phyloP scores from a whole-genome alignment of 2,329 filamentous ascomycete genomes.

The Tolypocladium nubicola region DNA sequence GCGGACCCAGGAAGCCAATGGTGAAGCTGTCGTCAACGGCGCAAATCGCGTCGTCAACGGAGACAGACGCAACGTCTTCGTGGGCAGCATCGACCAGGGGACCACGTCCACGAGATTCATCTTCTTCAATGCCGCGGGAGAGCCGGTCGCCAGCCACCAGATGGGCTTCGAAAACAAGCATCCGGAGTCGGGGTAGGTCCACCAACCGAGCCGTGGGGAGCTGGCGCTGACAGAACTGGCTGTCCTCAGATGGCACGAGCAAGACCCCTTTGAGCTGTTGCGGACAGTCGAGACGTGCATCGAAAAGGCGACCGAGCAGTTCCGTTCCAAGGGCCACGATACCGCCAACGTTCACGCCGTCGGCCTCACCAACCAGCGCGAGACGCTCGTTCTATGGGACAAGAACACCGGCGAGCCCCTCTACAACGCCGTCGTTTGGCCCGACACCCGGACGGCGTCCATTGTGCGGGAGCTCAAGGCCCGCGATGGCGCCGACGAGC shows the following conservation, averaged over 20 bases:
- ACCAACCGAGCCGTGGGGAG: constrained; percentile 19
- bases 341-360: constrained; percentile 62
- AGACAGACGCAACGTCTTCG: constrained; percentile 43
- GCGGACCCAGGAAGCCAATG: not conserved
- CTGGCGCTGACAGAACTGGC: constrained; percentile 2
- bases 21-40: not conserved
- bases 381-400: constrained; percentile 83
- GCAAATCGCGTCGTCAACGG: not conserved
- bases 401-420: constrained; percentile 67
- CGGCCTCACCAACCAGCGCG: constrained; percentile 84
- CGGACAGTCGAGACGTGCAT: constrained; percentile 70
- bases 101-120: constrained; percentile 85
- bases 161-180: constrained; percentile 80
- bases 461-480: constrained; percentile 69
- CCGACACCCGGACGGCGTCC: constrained; percentile 65
- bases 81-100: constrained; percentile 84
- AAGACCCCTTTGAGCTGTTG: constrained; percentile 70
- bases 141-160: constrained; percentile 73
- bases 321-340: constrained; percentile 58
- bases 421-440: constrained; percentile 82
- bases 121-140: constrained; percentile 73
- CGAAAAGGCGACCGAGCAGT: constrained; percentile 61
- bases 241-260: constrained; percentile 71
- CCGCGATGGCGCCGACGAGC: constrained; percentile 54
- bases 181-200: constrained; percentile 63